Evolutionary conservation across 768 basidiomycete genomes (phyloP).

Genomic region (Hebeloma cylindrosporum): DNA sequence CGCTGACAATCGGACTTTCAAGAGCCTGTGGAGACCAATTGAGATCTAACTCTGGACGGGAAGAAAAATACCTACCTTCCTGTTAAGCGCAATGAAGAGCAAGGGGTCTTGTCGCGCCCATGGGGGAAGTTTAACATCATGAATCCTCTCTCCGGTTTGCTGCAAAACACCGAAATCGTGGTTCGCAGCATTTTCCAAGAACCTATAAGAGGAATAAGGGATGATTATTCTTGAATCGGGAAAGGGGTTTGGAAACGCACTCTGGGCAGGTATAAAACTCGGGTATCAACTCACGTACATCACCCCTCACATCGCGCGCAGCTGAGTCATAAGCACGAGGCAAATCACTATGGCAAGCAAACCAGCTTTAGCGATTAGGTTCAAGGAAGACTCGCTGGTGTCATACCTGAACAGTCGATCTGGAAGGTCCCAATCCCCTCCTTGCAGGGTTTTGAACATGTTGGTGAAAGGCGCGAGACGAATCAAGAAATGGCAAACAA

Average conservation of each 20-base stretch:
- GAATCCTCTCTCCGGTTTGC: constrained; percentile 73
- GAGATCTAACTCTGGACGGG: neutral
- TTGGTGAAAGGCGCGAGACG: constrained; percentile 87
- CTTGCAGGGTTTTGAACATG: constrained; percentile 94
- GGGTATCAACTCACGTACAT: constrained; percentile 91
- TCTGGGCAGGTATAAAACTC: constrained; percentile 87
- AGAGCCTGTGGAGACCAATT: constrained; percentile 56
- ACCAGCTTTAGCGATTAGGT: neutral
- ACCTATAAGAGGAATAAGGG: constrained; percentile 44
- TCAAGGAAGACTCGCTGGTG: too few species aligned
- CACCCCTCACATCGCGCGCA: constrained; percentile 81
- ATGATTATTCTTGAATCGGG: neutral
- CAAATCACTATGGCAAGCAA: constrained; percentile 53
- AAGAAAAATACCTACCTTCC: constrained; percentile 48
- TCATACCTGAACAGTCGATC: constrained; percentile 75
- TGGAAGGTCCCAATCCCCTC: constrained; percentile 93
- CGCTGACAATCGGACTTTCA: constrained; percentile 85
- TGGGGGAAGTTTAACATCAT: constrained; percentile 84
- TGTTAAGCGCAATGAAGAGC: constrained; percentile 77
- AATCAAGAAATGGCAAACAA: constrained; percentile 92
- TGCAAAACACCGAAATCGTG: constrained; percentile 79
- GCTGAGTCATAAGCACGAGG: constrained; percentile 84
- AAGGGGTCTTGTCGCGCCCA: constrained; percentile 88
- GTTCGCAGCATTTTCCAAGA: constrained; percentile 76
- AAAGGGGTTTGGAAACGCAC: constrained; percentile 36